These are phyloP conservation scores for Tetracladium maxilliforme DNA, from an alignment of 2,329 filamentous ascomycete genomes.

Conservation along the genomic window DNA sequence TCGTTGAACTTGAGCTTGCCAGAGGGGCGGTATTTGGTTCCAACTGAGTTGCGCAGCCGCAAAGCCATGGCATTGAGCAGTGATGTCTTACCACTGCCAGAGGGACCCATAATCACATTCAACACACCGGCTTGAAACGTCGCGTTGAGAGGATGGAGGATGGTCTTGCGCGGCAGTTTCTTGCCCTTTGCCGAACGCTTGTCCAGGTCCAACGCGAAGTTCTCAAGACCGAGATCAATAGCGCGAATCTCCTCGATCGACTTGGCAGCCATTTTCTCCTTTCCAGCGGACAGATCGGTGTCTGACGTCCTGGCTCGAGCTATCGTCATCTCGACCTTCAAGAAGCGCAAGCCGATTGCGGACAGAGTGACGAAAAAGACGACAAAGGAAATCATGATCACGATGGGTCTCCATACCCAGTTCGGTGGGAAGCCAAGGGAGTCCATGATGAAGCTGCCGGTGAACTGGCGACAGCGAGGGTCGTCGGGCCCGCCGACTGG, in stretches of 20 bases:
- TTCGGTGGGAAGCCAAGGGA: slow-evolving; percentile 51
- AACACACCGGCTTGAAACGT: slow-evolving; percentile 53
- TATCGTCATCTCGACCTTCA: slow-evolving; percentile 55
- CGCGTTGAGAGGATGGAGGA: slow-evolving; percentile 51
- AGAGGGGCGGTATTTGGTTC: slow-evolving; percentile 43
- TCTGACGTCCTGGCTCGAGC: slow-evolving; percentile 42
- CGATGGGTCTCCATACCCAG: slow-evolving; percentile 54
- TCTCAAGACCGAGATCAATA: slow-evolving; percentile 49
- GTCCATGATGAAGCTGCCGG: slow-evolving; percentile 52
- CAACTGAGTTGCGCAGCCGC: slow-evolving; percentile 44
- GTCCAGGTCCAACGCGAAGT: slow-evolving; percentile 48
- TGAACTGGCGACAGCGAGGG: slow-evolving; percentile 53
- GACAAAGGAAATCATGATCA: slow-evolving; percentile 45
- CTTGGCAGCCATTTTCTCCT: slow-evolving; percentile 48
- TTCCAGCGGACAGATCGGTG: slow-evolving; percentile 50
- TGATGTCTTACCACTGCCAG: slow-evolving; percentile 63
- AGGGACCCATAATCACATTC: slow-evolving; percentile 71
- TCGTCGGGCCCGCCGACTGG: slow-evolving; percentile 48
- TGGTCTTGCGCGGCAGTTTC: slow-evolving; percentile 36
- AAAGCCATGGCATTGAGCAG: slow-evolving; percentile 60
- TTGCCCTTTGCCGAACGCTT: slow-evolving; percentile 39
- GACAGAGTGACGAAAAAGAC: slow-evolving; percentile 48
- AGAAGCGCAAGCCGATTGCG: slow-evolving; percentile 44
- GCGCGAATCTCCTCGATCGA: slow-evolving; percentile 38
- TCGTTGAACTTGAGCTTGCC: slow-evolving; percentile 59